A percentile compares a stretch with the other conserved stretches of the same genome.
Conservation (phyloP, 2,329 filamentous ascomycete species). For the Scleromitrula shiraiana region DNA sequence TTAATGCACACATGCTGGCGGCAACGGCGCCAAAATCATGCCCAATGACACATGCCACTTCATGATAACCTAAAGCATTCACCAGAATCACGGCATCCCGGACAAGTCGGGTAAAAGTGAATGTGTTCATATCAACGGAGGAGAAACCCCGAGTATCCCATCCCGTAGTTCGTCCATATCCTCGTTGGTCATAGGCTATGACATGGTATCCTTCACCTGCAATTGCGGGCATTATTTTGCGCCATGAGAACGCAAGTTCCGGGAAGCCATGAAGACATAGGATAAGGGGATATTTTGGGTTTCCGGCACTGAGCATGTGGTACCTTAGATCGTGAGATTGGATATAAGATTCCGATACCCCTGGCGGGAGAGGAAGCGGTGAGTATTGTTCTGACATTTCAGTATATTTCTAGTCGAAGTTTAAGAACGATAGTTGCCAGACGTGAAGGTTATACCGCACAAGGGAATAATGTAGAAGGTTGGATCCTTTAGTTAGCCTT, state of each 20-base stretch:
- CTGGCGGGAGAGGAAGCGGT: not conserved
- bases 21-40: slow-evolving; percentile 61
- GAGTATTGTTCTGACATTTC: not conserved
- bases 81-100: slow-evolving; percentile 55
- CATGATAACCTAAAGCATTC: slow-evolving; percentile 49
- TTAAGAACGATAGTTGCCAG: too few relatives aligned
- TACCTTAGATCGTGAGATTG: slow-evolving; percentile 29
- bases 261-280: slow-evolving; percentile 60
- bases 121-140: slow-evolving; percentile 47
- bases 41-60: slow-evolving; percentile 52
- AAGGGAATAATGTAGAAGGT: too few relatives aligned
- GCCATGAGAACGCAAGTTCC: slow-evolving; percentile 63
- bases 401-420: too few relatives aligned
- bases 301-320: slow-evolving; percentile 50
- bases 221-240: slow-evolving; percentile 52
- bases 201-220: slow-evolving; percentile 54
- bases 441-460: too few relatives aligned
- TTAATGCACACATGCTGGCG: slow-evolving; percentile 50
- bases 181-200: slow-evolving; percentile 59
- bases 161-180: slow-evolving; percentile 58
- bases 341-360: not conserved
- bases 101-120: slow-evolving; percentile 49
- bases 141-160: slow-evolving; percentile 45
- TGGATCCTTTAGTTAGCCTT: too few relatives aligned
- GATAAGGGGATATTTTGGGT: slow-evolving; percentile 42